A percentile compares a stretch with the other conserved stretches of the same genome.
Evolutionary conservation across 805 yeast species (phyloP).

Genomic region (Metschnikowia hibisci): DNA sequence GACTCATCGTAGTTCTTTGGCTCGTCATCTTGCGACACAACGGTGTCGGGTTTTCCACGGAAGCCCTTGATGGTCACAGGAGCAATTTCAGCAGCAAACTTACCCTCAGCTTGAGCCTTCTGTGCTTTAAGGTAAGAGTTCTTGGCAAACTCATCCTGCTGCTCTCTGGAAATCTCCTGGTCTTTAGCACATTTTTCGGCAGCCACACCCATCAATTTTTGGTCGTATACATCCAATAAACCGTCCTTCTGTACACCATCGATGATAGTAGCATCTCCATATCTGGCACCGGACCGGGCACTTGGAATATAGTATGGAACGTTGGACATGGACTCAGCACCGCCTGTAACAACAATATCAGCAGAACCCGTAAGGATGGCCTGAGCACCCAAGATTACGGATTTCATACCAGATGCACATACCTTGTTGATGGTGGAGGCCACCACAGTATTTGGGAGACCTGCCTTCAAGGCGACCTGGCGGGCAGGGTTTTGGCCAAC

Average conservation of each 20-base stretch:
- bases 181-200: slow-evolving; percentile 96
- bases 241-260: slow-evolving; percentile 96
- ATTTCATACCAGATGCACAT: slow-evolving; percentile 94
- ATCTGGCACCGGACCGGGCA: slow-evolving; percentile 86
- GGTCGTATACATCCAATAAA: slow-evolving; percentile 84
- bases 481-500: slow-evolving; percentile 98
- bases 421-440: slow-evolving; percentile 95
- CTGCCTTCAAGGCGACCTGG: slow-evolving; percentile 91
- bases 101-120: slow-evolving; percentile 73
- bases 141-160: slow-evolving; percentile 87
- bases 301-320: slow-evolving; percentile 87
- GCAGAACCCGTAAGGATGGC: slow-evolving; percentile 83
- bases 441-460: slow-evolving; percentile 72
- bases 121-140: slow-evolving; percentile 83
- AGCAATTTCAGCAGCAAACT: slow-evolving; percentile 76
- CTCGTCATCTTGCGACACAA: slow-evolving; percentile 81
- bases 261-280: slow-evolving; percentile 72
- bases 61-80: slow-evolving; percentile 86
- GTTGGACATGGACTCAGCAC: slow-evolving; percentile 97
- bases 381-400: slow-evolving; percentile 88
- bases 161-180: slow-evolving; percentile 71
- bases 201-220: slow-evolving; percentile 90
- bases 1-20: slow-evolving; percentile 68
- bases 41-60: slow-evolving; percentile 81
- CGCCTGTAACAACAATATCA: slow-evolving; percentile 93